Conservation (phyloP, 1,284 basidiomycete genomes). For the Naganishia albida region DNA sequence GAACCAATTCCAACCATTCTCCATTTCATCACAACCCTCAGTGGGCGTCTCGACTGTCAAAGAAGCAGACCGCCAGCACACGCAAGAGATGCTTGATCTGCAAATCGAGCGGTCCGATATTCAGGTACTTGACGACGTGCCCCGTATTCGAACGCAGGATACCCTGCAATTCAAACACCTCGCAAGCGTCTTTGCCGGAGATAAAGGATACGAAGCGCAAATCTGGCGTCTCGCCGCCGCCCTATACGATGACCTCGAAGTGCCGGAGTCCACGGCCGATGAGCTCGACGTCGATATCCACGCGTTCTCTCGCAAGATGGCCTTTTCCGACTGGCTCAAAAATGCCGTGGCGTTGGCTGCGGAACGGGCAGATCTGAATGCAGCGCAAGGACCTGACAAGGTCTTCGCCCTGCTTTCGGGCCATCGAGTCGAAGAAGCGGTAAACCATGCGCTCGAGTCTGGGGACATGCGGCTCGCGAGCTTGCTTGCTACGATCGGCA, state of each 20-base stretch:
- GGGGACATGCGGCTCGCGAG: conserved; percentile 85
- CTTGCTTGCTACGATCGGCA: conserved; percentile 79
- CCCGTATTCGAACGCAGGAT: conserved; percentile 61
- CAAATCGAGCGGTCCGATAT: conserved; percentile 78
- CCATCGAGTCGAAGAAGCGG: conserved; percentile 82
- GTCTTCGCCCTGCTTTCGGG: conserved; percentile 82
- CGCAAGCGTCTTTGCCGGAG: conserved; percentile 69
- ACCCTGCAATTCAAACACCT: conserved; percentile 79
- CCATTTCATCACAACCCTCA: conserved; percentile 38
- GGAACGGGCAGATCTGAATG: conserved; percentile 69
- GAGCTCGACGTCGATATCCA: conserved; percentile 53
- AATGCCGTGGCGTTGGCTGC: conserved; percentile 71
- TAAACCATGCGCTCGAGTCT: conserved; percentile 70
- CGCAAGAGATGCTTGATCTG: conserved; percentile 72
- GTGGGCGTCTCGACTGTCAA: conserved; percentile 23
- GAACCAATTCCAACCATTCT: conserved; percentile 38
- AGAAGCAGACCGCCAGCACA: conserved; percentile 44
- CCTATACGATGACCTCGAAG: conserved; percentile 79
- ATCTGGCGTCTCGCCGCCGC: conserved; percentile 87
- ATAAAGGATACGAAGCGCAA: conserved; percentile 73
- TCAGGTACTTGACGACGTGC: conserved; percentile 60
- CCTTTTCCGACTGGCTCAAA: conserved; percentile 83
- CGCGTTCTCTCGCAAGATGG: conserved; percentile 73
- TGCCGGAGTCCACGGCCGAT: conserved; percentile 65
- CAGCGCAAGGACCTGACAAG: conserved; percentile 58